Evolutionary conservation across 805 yeast species (phyloP).

Genomic region (Kuraishia cidri): DNA sequence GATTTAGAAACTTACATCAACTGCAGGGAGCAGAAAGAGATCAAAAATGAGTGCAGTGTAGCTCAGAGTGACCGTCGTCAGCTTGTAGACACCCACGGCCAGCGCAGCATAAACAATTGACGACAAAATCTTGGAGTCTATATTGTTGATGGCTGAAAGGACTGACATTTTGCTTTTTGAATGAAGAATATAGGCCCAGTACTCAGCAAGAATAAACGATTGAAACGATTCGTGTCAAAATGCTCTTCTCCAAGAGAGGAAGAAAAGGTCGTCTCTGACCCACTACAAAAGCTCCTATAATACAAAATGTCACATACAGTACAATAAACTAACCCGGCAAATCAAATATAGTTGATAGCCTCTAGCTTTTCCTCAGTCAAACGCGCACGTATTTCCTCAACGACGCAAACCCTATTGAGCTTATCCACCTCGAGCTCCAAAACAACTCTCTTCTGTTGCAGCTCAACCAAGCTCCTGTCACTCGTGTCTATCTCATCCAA

Average conservation of each 20-base stretch:
- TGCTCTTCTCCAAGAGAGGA: too few relatives aligned
- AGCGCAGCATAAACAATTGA: constrained; percentile 29
- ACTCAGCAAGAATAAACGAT: background rate
- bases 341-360: constrained; percentile 34
- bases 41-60: constrained; percentile 47
- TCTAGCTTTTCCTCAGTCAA: constrained; percentile 40
- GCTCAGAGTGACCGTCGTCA: constrained; percentile 41
- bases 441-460: constrained; percentile 1
- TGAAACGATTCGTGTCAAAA: too few relatives aligned
- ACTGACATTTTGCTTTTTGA: background rate
- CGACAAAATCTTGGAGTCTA: background rate
- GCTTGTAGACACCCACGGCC: constrained; percentile 54
- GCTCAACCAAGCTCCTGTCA: background rate
- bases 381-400: constrained; percentile 25
- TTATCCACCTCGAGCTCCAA: constrained; percentile 2
- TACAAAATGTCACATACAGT: too few relatives aligned
- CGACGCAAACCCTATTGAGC: constrained; percentile 13
- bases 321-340: too few relatives aligned
- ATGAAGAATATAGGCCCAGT: background rate
- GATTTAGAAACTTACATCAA: constrained; percentile 16
- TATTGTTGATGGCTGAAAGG: background rate
- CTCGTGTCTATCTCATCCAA: background rate
- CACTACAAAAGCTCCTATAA: background rate
- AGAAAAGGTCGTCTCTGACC: too few relatives aligned
- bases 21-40: constrained; percentile 55